phyloP scores from a whole-genome alignment of 805 yeast species.

The Ogataea nitratoaversa region DNA sequence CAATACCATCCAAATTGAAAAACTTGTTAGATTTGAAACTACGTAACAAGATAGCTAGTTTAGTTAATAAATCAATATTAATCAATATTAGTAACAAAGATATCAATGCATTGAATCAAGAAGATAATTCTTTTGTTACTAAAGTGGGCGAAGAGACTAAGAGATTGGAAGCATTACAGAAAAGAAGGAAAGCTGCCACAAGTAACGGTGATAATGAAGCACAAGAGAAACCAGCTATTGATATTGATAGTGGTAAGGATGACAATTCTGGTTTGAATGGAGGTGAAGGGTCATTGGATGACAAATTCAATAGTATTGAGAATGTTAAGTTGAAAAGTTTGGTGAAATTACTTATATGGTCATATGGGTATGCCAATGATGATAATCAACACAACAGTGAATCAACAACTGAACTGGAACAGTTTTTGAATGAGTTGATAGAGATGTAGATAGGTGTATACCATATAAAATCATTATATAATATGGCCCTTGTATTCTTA shows the following conservation, averaged over 20 bases:
- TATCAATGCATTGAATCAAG: conserved; percentile 9
- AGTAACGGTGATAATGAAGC: background rate
- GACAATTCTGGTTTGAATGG: too few species aligned
- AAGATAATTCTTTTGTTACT: conserved; percentile 8
- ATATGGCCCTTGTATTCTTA: too few species aligned
- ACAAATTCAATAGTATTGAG: conserved; percentile 14
- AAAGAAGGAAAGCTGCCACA: background rate
- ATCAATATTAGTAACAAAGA: conserved; percentile 28
- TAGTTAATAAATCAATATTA: conserved; percentile 66
- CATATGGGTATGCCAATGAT: conserved; percentile 8
- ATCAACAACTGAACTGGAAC: conserved; percentile 5
- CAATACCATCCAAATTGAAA: conserved; percentile 51
- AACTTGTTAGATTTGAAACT: conserved; percentile 54
- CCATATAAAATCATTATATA: too few species aligned
- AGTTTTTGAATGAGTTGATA: conserved; percentile 7
- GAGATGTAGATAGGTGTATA: background rate
- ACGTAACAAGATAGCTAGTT: conserved; percentile 60
- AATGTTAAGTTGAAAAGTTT: conserved; percentile 21
- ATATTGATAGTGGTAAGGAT: background rate
- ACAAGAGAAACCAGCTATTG: background rate
- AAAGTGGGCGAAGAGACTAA: conserved; percentile 16
- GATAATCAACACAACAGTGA: background rate
- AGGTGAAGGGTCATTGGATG: conserved; percentile 7
- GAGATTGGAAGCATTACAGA: conserved; percentile 1
- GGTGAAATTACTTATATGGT: conserved; percentile 27